Percentiles rank a stretch among this genome's conserved stretches.
These are phyloP conservation scores for Cucumis melo DNA, from an alignment of 306 rosid genomes.

Conservation along the genomic window DNA sequence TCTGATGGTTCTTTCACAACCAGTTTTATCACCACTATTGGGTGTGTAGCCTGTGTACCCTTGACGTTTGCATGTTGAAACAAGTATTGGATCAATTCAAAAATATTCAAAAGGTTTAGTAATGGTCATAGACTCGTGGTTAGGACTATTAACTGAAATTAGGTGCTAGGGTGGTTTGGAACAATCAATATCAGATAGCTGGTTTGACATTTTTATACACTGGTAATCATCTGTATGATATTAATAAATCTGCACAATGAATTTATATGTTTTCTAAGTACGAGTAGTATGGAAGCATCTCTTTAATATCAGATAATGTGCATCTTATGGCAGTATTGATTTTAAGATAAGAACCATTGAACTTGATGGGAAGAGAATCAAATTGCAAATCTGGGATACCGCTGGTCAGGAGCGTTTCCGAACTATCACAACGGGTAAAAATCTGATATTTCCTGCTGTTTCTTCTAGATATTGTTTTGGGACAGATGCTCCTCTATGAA, in stretches of 20 bases:
- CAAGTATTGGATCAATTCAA: neutral
- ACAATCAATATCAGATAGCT: neutral
- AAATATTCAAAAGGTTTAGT: neutral
- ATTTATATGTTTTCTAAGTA: neutral
- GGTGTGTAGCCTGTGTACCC: slow-evolving; percentile 38
- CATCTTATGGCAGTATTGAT: slow-evolving; percentile 45
- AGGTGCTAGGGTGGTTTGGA: neutral
- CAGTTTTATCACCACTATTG: slow-evolving; percentile 70
- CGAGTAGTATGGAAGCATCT: neutral
- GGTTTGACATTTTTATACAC: neutral
- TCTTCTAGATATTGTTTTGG: neutral
- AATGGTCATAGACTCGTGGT: neutral
- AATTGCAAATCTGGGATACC: slow-evolving; percentile 83
- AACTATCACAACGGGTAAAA: slow-evolving; percentile 63
- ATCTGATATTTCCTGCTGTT: neutral
- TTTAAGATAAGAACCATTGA: slow-evolving; percentile 88
- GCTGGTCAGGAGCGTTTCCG: slow-evolving; percentile 88
- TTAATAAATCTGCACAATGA: neutral
- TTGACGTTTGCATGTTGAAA: slow-evolving; percentile 2
- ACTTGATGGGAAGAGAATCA: slow-evolving; percentile 63
- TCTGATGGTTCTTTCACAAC: slow-evolving; percentile 82
- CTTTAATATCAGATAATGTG: slow-evolving; percentile 1
- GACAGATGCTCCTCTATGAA: neutral
- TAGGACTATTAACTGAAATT: neutral
- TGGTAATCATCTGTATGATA: neutral